These are phyloP conservation scores for Chaetomium olivaceum DNA, from an alignment of 2,329 filamentous ascomycete genomes.

Conservation along the genomic window DNA sequence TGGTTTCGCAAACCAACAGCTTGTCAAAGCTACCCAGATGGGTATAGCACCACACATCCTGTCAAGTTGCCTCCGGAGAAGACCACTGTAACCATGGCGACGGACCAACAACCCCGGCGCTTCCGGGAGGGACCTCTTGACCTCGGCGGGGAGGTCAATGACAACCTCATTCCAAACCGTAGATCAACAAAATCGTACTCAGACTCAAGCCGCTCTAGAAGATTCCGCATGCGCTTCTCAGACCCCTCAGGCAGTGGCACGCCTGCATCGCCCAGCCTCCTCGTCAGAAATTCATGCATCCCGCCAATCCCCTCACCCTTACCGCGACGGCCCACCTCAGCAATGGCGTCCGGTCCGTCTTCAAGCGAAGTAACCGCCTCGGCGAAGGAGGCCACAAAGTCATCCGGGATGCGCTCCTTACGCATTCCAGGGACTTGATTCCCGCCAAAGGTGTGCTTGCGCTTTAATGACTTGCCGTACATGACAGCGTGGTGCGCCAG, in stretches of 20 bases:
- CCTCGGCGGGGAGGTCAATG: neutral
- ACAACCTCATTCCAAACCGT: constrained; percentile 4
- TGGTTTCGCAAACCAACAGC: too few relatives aligned
- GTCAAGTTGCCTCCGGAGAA: neutral
- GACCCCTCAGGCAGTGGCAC: neutral
- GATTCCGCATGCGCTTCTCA: neutral
- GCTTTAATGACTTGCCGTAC: neutral
- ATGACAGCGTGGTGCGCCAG: neutral
- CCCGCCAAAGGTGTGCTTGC: neutral
- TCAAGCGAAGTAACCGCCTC: neutral
- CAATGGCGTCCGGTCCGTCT: neutral
- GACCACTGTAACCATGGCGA: neutral
- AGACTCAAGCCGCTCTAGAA: neutral
- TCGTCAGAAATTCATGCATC: neutral
- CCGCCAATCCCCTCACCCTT: neutral
- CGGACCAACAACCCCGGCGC: neutral
- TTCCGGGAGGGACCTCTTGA: neutral
- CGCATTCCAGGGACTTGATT: neutral
- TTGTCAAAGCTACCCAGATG: too few relatives aligned
- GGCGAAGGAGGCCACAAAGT: neutral
- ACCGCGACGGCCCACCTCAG: neutral
- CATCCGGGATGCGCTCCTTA: constrained; percentile 3
- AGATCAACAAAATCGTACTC: neutral
- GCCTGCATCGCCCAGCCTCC: neutral
- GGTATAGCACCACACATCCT: neutral